These are phyloP conservation scores for Lentithecium fluviatile DNA, from an alignment of 495 filamentous ascomycete genomes.

Conservation along the genomic window DNA sequence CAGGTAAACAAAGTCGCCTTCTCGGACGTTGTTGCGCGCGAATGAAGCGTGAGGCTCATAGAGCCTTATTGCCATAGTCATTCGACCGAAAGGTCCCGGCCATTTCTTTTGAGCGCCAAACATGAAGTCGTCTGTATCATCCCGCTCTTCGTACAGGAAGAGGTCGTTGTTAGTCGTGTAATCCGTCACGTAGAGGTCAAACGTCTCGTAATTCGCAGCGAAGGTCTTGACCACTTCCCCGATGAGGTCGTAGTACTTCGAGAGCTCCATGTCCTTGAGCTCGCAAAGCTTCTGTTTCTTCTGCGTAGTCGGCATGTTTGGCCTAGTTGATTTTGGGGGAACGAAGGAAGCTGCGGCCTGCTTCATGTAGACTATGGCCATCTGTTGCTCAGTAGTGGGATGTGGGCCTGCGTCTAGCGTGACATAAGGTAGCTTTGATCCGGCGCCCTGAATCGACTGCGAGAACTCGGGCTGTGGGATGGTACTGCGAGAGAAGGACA, in stretches of 20 bases:
- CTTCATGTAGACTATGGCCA: neutral
- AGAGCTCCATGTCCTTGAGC: slow-evolving; percentile 60
- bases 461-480: slow-evolving; percentile 1
- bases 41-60: slow-evolving; percentile 66
- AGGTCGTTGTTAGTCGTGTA: slow-evolving; percentile 72
- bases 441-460: neutral
- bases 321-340: neutral
- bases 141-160: slow-evolving; percentile 50
- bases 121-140: slow-evolving; percentile 30
- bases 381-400: neutral
- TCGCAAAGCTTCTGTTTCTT: slow-evolving; percentile 56
- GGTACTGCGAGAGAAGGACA: neutral
- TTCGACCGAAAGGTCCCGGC: slow-evolving; percentile 75
- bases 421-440: neutral
- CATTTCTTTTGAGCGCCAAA: slow-evolving; percentile 45
- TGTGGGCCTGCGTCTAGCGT: neutral
- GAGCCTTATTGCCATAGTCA: slow-evolving; percentile 69
- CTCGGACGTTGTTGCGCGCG: slow-evolving; percentile 54
- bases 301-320: neutral
- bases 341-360: neutral
- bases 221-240: slow-evolving; percentile 73
- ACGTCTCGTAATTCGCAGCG: slow-evolving; percentile 43
- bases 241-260: slow-evolving; percentile 65
- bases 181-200: slow-evolving; percentile 77
- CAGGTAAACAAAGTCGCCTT: slow-evolving; percentile 61